Evolutionary conservation across 1,139 yeast genomes (phyloP).

Genomic region (Suzukiozyma palmioleophila): DNA sequence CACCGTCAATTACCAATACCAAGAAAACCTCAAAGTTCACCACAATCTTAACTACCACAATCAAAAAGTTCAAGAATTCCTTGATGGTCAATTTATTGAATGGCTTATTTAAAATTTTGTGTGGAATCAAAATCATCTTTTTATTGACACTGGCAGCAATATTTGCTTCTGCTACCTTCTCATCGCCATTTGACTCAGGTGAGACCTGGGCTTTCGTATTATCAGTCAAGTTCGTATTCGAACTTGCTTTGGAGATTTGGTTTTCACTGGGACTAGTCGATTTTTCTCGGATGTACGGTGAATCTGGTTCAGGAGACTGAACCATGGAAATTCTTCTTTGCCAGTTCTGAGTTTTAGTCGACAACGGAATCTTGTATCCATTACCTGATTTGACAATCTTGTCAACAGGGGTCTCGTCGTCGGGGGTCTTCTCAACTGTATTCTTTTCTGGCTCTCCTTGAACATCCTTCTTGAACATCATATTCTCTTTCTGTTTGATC

Average conservation of each 20-base stretch:
- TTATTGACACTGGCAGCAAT: constrained; percentile 11
- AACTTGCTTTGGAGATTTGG: neutral
- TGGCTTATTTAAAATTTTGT: constrained; percentile 40
- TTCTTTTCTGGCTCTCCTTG: constrained; percentile 13
- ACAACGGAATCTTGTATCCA: constrained; percentile 34
- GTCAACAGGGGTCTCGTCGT: constrained; percentile 12
- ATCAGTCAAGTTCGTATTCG: constrained; percentile 1
- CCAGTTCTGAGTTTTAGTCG: constrained; percentile 39
- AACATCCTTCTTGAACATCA: constrained; percentile 20
- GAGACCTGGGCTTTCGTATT: constrained; percentile 1
- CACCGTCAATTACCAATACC: constrained; percentile 8
- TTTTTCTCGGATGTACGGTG: constrained; percentile 10
- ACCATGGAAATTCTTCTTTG: constrained; percentile 22
- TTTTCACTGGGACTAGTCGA: constrained; percentile 5
- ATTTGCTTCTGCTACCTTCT: constrained; percentile 3
- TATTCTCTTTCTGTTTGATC: constrained; percentile 31
- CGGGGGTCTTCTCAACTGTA: constrained; percentile 7
- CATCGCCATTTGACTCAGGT: neutral
- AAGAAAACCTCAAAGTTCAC: constrained; percentile 34
- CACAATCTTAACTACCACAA: constrained; percentile 34
- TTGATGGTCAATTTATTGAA: constrained; percentile 34
- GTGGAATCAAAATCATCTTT: constrained; percentile 38
- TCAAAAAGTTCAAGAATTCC: constrained; percentile 36
- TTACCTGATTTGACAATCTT: constrained; percentile 35
- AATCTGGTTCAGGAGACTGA: constrained; percentile 10